Evolutionary conservation across 306 rosid species (phyloP), one percentile per base, ranked within the genome.

Genomic region (Medicago ruthenica): DNA sequence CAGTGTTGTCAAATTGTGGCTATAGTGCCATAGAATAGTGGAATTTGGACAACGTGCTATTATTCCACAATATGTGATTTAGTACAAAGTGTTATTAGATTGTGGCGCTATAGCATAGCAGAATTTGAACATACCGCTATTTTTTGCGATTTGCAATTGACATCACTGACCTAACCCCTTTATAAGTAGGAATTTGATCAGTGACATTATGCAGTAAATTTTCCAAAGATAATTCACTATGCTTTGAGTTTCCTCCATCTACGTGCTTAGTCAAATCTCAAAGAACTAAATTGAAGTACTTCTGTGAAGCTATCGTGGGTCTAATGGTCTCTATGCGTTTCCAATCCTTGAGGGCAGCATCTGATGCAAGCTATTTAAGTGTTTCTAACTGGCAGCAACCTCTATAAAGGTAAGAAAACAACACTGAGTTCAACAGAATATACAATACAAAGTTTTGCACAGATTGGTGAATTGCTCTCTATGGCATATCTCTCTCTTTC

Each of bases 381-480:
- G 17, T 11, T 59, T 42, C 48, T 10, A 42, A 42, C 48, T 24
- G 39, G 39, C 16, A 59, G 40, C 67, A 27, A 27, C 71, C 51
- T 65, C 9, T 9, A 36, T 36, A 65, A 65, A 40, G 3, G 31
- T 39, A 17, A 65, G 51, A 65, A 65, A 41, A 40, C 9, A 65
- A 65, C 70, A 40, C 34, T n/a, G n/a, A 63, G 22, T 63, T 63
- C 27, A n/a, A 36, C 69, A 37, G 27, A 63, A 37, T 63, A 36
- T 63, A 16, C 37, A 17, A 63, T 36, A n/a, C 47, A n/a, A 9
- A 16, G 67, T 24, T 61, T 34, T 4, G 3, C 11, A 31, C 4
- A 31, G 5, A 20, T 9, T 55, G 13, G 14, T 18, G 4, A 9
- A 12, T 59, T 11, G 40, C 65, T 59, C 37, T 22, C 39, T 34